Conservation (phyloP, 352 stramenopile genomes). For the Phytophthora aleatoria region DNA sequence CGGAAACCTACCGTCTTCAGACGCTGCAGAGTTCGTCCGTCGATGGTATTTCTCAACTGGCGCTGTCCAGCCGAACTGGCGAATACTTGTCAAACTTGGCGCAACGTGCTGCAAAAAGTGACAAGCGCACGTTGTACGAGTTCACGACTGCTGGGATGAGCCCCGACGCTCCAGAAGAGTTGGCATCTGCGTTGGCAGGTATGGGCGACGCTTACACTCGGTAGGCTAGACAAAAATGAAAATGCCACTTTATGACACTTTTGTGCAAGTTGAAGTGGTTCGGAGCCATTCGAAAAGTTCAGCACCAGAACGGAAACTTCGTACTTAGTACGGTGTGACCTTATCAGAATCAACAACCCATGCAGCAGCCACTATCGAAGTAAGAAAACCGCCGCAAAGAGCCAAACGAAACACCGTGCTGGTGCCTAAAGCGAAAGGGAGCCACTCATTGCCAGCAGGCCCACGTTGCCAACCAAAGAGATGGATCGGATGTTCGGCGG, state of each 20-base stretch:
- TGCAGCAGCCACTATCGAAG: not conserved
- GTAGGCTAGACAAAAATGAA: conserved; percentile 1
- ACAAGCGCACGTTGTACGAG: conserved; percentile 76
- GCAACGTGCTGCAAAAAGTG: conserved; percentile 37
- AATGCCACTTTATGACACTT: not conserved
- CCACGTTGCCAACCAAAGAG: not conserved
- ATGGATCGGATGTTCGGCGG: conserved; percentile 27
- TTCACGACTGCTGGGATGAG: conserved; percentile 79
- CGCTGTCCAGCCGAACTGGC: conserved; percentile 46
- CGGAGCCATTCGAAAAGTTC: conserved; percentile 18
- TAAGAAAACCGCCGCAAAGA: conserved; percentile 3
- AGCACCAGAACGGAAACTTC: conserved; percentile 7
- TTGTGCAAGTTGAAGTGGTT: conserved; percentile 20
- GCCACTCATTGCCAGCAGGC: not conserved
- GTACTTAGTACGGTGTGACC: conserved; percentile 18
- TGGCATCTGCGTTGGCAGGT: conserved; percentile 48
- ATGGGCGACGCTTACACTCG: conserved; percentile 54
- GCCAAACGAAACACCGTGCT: not conserved
- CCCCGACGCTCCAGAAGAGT: conserved; percentile 64
- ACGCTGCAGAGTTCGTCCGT: conserved; percentile 30
- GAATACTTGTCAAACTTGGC: conserved; percentile 52
- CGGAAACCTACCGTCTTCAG: conserved; percentile 26
- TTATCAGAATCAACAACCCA: conserved; percentile 22
- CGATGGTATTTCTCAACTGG: conserved; percentile 54
- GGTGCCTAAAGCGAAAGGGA: not conserved